Evolutionary conservation across 106 monocot species (phyloP), one percentile per base, ranked within the genome.

Genomic region (Posidonia australis): DNA sequence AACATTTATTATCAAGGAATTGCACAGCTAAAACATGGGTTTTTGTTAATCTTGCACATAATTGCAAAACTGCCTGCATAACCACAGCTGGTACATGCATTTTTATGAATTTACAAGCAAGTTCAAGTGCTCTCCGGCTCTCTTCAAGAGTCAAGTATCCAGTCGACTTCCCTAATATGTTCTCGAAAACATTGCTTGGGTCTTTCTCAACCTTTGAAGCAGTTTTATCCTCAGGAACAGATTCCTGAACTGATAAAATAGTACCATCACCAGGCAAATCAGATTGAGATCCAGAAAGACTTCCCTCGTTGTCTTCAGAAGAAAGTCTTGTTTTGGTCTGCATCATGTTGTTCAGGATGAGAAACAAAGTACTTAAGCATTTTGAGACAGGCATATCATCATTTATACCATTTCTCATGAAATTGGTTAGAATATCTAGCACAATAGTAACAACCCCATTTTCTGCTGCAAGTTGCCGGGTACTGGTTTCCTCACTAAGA

Each of bases 31-130:
- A 68, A 63, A 67, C 54, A 70, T 89, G 78, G 51, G 68, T 79
- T 71, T 89, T 89, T 0, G 88, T 89, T 57, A 89, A 60, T 17
- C 81, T 81, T 46, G 88, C 84, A 72, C 76, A 79, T 45, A 89
- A 49, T 53, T 84, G 88, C 17, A 89, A 67, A 72, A 77, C 76
- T 49, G 84, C 81, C 64, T 84, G 88, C 88, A 84, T 89, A 24
- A 79, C 74, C 4, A 65, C 30, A 61, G 81, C 71, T 31, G 81
- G 83, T 49, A 78, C 74, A 58, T 74, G 79, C 64, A 77, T 79
- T 36, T 89, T 84, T 44, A 89, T 62, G 60, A 79, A 61, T 54
- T 79, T 74, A 75, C 84, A 84, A 21, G 72, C 54, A 74, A 84
- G 67, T 4, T 36, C 29, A 68, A 89, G 68, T 53, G 77, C 65